A percentile compares a stretch with the other conserved stretches of the same genome.
phyloP scores from a whole-genome alignment of 345 rosid species.

The Brassica rapa region DNA sequence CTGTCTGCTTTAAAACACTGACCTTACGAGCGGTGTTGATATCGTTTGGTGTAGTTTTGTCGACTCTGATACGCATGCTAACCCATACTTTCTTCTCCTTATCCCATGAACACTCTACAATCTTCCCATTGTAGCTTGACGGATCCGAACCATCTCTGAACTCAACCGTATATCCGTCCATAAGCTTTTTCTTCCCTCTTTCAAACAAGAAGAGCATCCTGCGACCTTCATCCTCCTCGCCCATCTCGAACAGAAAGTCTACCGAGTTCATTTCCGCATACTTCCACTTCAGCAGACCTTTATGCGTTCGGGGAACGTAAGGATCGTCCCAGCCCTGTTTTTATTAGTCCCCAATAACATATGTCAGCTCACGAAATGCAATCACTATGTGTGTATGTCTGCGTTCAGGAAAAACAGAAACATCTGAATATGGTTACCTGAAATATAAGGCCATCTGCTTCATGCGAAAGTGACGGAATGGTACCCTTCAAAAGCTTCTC shows the following conservation, averaged over 20 bases:
- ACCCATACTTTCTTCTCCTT: conserved; percentile 62
- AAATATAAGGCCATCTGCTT: conserved; percentile 95
- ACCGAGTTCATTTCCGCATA: conserved; percentile 92
- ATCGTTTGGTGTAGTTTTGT: conserved; percentile 82
- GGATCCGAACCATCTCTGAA: conserved; percentile 75
- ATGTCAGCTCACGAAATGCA: neutral
- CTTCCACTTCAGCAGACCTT: conserved; percentile 98
- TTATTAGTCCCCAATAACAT: too few relatives aligned
- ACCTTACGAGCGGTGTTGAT: conserved; percentile 88
- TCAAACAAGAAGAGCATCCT: conserved; percentile 55
- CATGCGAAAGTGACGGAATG: conserved; percentile 89
- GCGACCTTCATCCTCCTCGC: conserved; percentile 41
- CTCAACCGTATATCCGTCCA: conserved; percentile 71
- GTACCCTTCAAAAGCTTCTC: conserved; percentile 70
- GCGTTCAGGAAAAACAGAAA: neutral
- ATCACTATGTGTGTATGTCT: neutral
- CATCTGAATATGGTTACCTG: conserved; percentile 53
- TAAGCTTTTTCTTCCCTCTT: conserved; percentile 74
- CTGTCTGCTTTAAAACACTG: neutral
- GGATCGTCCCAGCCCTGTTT: conserved; percentile 98
- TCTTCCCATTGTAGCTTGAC: conserved; percentile 65
- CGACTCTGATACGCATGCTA: conserved; percentile 74
- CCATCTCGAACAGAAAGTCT: conserved; percentile 84
- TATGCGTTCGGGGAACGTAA: conserved; percentile 87
- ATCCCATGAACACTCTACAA: conserved; percentile 85